A percentile compares a stretch with the other conserved stretches of the same genome.
Conservation (phyloP, 768 basidiomycete species). For the Kwoniella sp. region DNA sequence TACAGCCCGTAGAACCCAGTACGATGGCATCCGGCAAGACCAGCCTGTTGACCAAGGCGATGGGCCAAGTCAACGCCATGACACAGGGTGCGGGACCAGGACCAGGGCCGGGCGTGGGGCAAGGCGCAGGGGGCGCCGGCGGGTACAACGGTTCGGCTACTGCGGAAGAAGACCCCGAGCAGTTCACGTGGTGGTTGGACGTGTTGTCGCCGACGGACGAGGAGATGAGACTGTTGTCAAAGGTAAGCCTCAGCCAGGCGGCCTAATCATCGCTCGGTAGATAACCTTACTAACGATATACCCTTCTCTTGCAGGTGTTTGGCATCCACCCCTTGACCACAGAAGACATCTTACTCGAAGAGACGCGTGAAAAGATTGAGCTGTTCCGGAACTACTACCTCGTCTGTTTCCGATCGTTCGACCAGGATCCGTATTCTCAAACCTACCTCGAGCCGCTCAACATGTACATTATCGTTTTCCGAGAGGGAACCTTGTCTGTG, state of each 20-base stretch:
- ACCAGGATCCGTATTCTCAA: constrained; percentile 95
- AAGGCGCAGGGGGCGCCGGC: constrained; percentile 4
- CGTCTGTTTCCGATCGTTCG: constrained; percentile 97
- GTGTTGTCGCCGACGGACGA: constrained; percentile 89
- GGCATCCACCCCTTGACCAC: constrained; percentile 95
- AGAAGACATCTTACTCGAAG: constrained; percentile 99
- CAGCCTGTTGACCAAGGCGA: constrained; percentile 33
- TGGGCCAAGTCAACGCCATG: constrained; percentile 18
- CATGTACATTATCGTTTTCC: constrained; percentile 99
- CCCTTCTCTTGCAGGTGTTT: constrained; percentile 88
- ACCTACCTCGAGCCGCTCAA: constrained; percentile 96
- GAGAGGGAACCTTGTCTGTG: constrained; percentile 91
- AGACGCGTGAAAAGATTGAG: constrained; percentile 99
- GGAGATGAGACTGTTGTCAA: constrained; percentile 95
- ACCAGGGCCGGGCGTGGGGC: neutral
- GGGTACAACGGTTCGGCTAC: constrained; percentile 16
- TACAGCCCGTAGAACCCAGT: neutral
- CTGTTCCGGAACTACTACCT: constrained; percentile 98
- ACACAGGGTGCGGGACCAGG: no score
- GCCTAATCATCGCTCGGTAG: no score
- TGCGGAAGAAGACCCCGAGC: constrained; percentile 58
- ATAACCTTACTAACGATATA: no score
- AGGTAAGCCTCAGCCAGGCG: no score
- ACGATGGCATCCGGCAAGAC: constrained; percentile 23
- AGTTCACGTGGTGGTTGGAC: constrained; percentile 95